phyloP scores from a whole-genome alignment of 169 alveolate genomes.

The Plasmodium yoelii region DNA sequence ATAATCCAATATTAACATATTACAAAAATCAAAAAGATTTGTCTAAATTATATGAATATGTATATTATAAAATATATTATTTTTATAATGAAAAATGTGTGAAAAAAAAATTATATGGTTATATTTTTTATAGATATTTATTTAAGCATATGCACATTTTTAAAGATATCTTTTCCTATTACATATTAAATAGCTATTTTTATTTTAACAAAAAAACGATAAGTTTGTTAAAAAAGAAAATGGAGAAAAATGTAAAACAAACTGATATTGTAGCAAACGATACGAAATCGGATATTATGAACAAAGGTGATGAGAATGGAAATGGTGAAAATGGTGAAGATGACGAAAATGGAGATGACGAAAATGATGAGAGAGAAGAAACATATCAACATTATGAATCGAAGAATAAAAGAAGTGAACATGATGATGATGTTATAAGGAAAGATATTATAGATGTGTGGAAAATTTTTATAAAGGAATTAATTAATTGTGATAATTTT shows the following conservation, averaged over 20 bases:
- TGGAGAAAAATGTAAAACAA: background rate
- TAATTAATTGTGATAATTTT: background rate
- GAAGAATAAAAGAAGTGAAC: background rate
- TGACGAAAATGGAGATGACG: too few relatives aligned
- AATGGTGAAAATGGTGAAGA: too few relatives aligned
- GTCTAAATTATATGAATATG: conserved; percentile 19
- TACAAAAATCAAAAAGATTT: background rate
- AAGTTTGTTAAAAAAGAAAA: background rate
- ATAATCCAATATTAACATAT: conserved; percentile 6
- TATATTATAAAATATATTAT: conserved; percentile 28
- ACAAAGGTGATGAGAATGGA: too few relatives aligned
- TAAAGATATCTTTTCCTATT: background rate
- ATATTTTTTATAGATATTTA: conserved; percentile 25
- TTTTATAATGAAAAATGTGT: conserved; percentile 28
- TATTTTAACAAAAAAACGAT: conserved; percentile 8
- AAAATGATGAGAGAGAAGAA: too few relatives aligned
- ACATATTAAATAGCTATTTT: conserved; percentile 25
- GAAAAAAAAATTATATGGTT: conserved; percentile 43
- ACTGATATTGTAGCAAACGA: background rate
- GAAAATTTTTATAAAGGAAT: background rate
- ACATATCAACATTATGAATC: too few relatives aligned
- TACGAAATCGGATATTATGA: too few relatives aligned
- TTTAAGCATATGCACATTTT: conserved; percentile 13
- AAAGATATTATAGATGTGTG: background rate
- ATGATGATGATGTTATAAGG: background rate